A percentile compares a stretch with the other conserved stretches of the same genome.
These are phyloP conservation scores for Sporisorium reilianum DNA, from an alignment of 1,284 basidiomycete genomes.

Conservation along the genomic window DNA sequence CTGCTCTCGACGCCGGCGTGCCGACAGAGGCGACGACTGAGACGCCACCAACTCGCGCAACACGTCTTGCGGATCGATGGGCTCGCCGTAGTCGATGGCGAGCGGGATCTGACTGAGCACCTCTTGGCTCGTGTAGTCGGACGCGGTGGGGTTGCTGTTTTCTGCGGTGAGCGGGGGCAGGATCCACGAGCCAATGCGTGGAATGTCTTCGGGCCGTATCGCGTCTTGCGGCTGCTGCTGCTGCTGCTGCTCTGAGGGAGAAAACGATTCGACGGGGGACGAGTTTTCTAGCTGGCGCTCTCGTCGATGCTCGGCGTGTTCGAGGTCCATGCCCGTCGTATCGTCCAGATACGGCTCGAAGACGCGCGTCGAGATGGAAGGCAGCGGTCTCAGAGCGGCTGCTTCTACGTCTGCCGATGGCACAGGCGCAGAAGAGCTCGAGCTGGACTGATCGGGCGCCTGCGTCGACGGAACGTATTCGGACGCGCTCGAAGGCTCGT, in stretches of 20 bases:
- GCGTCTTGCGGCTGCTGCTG: neutral
- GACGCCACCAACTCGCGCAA: neutral
- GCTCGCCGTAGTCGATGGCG: constrained; percentile 1
- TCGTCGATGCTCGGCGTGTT: constrained; percentile 24
- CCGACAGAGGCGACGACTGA: constrained; percentile 7
- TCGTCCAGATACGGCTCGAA: constrained; percentile 47
- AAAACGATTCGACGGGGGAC: constrained; percentile 45
- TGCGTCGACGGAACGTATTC: constrained; percentile 28
- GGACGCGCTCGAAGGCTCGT: constrained; percentile 10
- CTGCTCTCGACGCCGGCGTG: neutral
- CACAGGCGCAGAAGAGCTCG: neutral
- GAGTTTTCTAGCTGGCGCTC: constrained; percentile 3
- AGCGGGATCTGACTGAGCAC: constrained; percentile 41
- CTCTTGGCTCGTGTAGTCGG: constrained; percentile 24
- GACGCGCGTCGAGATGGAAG: constrained; percentile 23
- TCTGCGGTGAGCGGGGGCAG: constrained; percentile 34
- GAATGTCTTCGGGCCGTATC: constrained; percentile 24
- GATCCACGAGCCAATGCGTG: constrained; percentile 37
- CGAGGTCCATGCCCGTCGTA: constrained; percentile 37
- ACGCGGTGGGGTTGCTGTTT: constrained; percentile 25
- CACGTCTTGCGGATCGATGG: neutral
- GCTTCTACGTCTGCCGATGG: neutral
- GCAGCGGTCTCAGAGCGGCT: constrained; percentile 19
- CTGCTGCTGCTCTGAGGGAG: constrained; percentile 7
- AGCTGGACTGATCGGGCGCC: constrained; percentile 11